Percentiles rank a stretch among this genome's conserved stretches.
These are phyloP conservation scores for Ashbya aceris DNA, from an alignment of 1,139 yeast genomes.

Conservation along the genomic window DNA sequence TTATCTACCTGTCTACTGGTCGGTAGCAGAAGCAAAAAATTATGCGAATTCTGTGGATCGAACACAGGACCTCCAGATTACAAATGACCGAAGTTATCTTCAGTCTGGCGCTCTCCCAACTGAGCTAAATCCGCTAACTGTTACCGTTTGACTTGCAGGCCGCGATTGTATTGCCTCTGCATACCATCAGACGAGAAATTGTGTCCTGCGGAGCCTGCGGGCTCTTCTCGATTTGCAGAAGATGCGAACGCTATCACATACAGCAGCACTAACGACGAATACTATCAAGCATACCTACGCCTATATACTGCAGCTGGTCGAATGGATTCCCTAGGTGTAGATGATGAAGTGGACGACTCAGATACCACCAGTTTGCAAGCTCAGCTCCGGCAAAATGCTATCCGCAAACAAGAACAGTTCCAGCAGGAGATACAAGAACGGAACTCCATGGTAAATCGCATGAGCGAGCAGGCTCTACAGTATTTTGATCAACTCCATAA, in stretches of 20 bases:
- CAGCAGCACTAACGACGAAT: too few relatives aligned
- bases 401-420: constrained; percentile 1
- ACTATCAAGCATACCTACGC: too few relatives aligned
- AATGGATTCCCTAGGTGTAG: too few relatives aligned
- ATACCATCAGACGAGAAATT: too few relatives aligned
- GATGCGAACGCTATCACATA: too few relatives aligned
- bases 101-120: constrained; percentile 24
- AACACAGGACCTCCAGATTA: constrained; percentile 81
- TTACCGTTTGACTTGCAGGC: too few relatives aligned
- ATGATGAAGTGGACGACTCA: not conserved
- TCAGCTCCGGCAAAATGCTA: constrained; percentile 1
- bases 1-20: too few relatives aligned
- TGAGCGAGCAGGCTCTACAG: not conserved
- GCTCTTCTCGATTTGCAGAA: too few relatives aligned
- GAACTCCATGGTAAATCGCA: constrained; percentile 1
- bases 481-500: not conserved
- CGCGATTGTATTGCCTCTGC: too few relatives aligned
- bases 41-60: constrained; percentile 82
- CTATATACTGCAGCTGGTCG: too few relatives aligned
- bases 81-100: constrained; percentile 15
- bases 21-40: constrained; percentile 12
- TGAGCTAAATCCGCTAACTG: constrained; percentile 18
- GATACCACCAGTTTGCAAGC: not conserved
- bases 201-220: too few relatives aligned
- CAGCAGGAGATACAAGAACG: not conserved